These are phyloP conservation scores for Hypoxylon cercidicola DNA, from an alignment of 495 filamentous ascomycete genomes.

Conservation along the genomic window DNA sequence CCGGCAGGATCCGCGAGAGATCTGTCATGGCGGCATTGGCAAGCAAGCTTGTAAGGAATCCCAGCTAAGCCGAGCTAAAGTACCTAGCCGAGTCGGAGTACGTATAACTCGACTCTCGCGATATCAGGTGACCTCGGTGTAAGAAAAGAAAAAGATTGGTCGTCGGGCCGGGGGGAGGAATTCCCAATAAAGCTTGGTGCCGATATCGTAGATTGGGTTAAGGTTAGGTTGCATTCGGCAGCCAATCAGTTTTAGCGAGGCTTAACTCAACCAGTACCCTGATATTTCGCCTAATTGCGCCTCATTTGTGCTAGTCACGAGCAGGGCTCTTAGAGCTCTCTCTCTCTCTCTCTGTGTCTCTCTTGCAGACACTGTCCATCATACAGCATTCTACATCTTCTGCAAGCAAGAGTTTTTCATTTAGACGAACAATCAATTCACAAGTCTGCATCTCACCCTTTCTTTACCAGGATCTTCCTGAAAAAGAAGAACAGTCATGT, in stretches of 20 bases:
- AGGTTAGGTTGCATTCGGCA: slow-evolving; percentile 24
- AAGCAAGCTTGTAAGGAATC: background rate
- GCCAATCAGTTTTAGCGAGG: slow-evolving; percentile 24
- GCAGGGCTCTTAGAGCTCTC: background rate
- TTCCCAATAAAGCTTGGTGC: slow-evolving; percentile 10
- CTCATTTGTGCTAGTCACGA: slow-evolving; percentile 26
- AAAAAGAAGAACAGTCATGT: too few relatives aligned
- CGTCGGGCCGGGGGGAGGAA: background rate
- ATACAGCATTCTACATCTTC: too few relatives aligned
- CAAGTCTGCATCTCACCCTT: too few relatives aligned
- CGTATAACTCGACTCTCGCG: too few relatives aligned
- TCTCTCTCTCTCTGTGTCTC: too few relatives aligned
- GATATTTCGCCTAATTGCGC: slow-evolving; percentile 34
- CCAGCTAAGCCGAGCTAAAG: background rate
- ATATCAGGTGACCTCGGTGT: slow-evolving; percentile 38
- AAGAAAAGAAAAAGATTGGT: slow-evolving; percentile 8
- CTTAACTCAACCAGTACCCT: slow-evolving; percentile 21
- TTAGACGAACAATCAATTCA: too few relatives aligned
- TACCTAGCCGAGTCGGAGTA: too few relatives aligned
- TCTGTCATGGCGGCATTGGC: slow-evolving; percentile 74
- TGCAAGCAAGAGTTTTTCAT: too few relatives aligned
- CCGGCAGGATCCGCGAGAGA: slow-evolving; percentile 82
- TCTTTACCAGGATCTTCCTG: too few relatives aligned
- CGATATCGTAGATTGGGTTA: slow-evolving; percentile 3
- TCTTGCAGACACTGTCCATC: background rate